Percentiles rank a stretch among this genome's conserved stretches.
These are phyloP conservation scores for Trypanosoma lewisi DNA, from an alignment of 208 protist species.

Conservation along the genomic window DNA sequence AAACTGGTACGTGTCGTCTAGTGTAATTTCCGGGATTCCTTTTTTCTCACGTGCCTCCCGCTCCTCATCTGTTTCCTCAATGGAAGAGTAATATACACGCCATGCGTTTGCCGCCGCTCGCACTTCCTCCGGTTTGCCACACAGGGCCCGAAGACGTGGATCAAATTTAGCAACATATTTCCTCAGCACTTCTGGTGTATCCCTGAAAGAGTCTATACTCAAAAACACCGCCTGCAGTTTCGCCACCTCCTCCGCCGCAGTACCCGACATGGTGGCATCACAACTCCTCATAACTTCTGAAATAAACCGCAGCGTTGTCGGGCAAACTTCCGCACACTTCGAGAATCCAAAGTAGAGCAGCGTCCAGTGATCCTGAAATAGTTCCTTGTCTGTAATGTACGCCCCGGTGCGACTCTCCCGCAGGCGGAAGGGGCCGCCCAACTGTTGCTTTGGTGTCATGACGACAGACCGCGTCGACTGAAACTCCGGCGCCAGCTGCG, in stretches of 20 bases:
- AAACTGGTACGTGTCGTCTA: constrained; percentile 85
- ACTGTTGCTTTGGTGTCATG: constrained; percentile 45
- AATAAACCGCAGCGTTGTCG: constrained; percentile 71
- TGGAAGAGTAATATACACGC: constrained; percentile 83
- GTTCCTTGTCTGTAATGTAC: constrained; percentile 59
- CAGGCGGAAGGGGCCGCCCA: constrained; percentile 71
- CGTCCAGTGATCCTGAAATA: constrained; percentile 79
- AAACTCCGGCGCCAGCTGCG: constrained; percentile 49
- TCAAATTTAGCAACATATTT: constrained; percentile 65
- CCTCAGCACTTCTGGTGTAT: constrained; percentile 63
- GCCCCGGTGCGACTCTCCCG: constrained; percentile 56
- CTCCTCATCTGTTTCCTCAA: constrained; percentile 82
- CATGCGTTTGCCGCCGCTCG: constrained; percentile 54
- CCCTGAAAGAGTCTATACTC: constrained; percentile 78
- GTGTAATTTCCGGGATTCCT: constrained; percentile 41
- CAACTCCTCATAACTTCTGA: constrained; percentile 54
- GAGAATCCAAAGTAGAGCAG: constrained; percentile 88
- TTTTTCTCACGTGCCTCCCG: constrained; percentile 49
- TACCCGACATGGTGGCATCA: constrained; percentile 33
- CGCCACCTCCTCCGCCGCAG: constrained; percentile 33
- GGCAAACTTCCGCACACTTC: constrained; percentile 85
- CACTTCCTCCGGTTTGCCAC: constrained; percentile 52
- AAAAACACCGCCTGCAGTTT: constrained; percentile 75
- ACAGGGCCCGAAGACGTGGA: constrained; percentile 57
- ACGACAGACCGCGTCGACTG: constrained; percentile 36